Evolutionary conservation across 352 stramenopile species (phyloP).

Genomic region (Halophytophthora batemanensis): DNA sequence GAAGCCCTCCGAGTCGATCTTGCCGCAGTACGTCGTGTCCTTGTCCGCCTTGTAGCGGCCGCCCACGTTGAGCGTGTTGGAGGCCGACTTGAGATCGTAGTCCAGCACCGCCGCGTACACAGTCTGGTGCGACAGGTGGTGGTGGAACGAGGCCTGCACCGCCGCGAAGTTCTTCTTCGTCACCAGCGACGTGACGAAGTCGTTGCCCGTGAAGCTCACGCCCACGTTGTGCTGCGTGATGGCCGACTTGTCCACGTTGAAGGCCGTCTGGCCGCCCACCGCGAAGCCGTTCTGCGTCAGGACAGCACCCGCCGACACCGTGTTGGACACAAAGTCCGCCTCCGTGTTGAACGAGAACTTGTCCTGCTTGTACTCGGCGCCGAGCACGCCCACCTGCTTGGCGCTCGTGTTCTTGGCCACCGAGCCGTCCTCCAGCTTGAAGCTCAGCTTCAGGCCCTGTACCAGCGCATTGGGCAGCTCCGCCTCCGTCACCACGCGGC

Average conservation of each 20-base stretch:
- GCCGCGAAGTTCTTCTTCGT: slow-evolving; percentile 88
- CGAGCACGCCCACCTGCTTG: slow-evolving; percentile 74
- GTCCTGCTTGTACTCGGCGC: slow-evolving; percentile 69
- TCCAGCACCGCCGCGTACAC: slow-evolving; percentile 87
- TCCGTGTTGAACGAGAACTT: slow-evolving; percentile 58
- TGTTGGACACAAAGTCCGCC: slow-evolving; percentile 53
- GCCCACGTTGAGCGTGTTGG: slow-evolving; percentile 77
- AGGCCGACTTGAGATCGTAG: slow-evolving; percentile 84
- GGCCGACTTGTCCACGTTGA: slow-evolving; percentile 81
- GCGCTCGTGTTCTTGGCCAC: slow-evolving; percentile 72
- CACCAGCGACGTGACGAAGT: slow-evolving; percentile 75
- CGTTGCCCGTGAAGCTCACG: slow-evolving; percentile 67
- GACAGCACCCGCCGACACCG: slow-evolving; percentile 58
- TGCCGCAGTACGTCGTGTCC: slow-evolving; percentile 79
- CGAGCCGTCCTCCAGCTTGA: slow-evolving; percentile 83
- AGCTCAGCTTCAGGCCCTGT: slow-evolving; percentile 74
- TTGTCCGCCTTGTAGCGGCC: slow-evolving; percentile 81
- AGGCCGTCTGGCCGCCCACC: slow-evolving; percentile 63
- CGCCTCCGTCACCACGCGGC: slow-evolving; percentile 69
- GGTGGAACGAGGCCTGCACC: slow-evolving; percentile 78
- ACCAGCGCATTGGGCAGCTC: slow-evolving; percentile 81
- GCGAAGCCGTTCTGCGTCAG: slow-evolving; percentile 77
- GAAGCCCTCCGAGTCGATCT: slow-evolving; percentile 86
- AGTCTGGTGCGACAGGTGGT: slow-evolving; percentile 77
- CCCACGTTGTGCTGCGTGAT: slow-evolving; percentile 83